These are phyloP conservation scores for Saprolegnia parasitica DNA, from an alignment of 352 stramenopile genomes.

Conservation along the genomic window DNA sequence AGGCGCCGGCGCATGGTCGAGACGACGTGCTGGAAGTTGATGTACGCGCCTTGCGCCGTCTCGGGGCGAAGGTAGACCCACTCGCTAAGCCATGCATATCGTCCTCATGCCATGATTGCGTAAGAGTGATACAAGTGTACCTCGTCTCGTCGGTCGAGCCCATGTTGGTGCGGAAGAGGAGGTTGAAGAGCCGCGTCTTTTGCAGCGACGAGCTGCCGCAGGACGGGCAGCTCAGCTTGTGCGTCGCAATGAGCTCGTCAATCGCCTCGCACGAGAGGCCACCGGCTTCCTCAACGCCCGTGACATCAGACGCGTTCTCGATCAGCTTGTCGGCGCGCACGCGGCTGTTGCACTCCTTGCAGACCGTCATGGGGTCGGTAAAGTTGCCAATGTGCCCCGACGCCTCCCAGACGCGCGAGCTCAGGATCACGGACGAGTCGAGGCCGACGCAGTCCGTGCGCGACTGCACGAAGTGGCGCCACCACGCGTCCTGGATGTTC, in stretches of 20 bases:
- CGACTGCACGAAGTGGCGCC: conserved; percentile 93
- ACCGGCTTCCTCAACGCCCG: conserved; percentile 45
- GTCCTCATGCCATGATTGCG: not conserved
- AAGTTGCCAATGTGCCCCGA: conserved; percentile 97
- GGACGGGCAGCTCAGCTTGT: conserved; percentile 52
- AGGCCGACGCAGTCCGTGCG: conserved; percentile 93
- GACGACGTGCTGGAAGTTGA: conserved; percentile 96
- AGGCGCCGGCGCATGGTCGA: conserved; percentile 88
- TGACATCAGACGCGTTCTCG: conserved; percentile 38
- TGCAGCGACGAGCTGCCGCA: conserved; percentile 56
- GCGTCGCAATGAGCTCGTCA: conserved; percentile 46
- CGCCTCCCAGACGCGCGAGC: conserved; percentile 91
- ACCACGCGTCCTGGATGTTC: conserved; percentile 97
- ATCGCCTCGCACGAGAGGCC: conserved; percentile 53
- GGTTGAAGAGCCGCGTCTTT: conserved; percentile 93
- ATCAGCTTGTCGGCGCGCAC: conserved; percentile 73
- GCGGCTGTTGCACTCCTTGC: conserved; percentile 88
- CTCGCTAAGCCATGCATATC: conserved; percentile 33
- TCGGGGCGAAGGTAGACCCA: conserved; percentile 95
- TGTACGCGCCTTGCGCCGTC: conserved; percentile 97
- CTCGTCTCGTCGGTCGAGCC: conserved; percentile 86
- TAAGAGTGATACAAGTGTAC: too few species aligned
- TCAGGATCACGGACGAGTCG: conserved; percentile 95
- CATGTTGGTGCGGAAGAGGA: conserved; percentile 97
- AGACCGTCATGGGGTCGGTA: conserved; percentile 97